phyloP scores from a whole-genome alignment of 2,329 filamentous ascomycete genomes.

The Pestalotiopsis sp. region DNA sequence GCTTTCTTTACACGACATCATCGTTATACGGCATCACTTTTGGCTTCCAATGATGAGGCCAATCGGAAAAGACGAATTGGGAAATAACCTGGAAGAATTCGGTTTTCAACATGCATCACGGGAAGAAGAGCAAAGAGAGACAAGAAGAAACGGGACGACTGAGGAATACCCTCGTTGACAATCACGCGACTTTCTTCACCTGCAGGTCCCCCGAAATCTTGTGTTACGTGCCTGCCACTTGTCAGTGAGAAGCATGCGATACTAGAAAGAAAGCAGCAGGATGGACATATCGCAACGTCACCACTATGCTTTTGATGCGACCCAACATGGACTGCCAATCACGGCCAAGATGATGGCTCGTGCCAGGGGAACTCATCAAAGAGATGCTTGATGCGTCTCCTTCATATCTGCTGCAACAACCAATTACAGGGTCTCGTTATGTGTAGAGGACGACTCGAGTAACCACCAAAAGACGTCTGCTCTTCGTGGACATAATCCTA shows the following conservation, averaged over 20 bases:
- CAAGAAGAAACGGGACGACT: not conserved
- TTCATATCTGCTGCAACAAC: too few species aligned
- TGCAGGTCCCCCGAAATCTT: not conserved
- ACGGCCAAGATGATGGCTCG: not conserved
- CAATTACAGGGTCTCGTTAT: too few species aligned
- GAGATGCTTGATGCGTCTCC: too few species aligned
- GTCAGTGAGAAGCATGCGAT: not conserved
- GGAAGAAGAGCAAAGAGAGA: not conserved
- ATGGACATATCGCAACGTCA: not conserved
- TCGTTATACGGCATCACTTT: not conserved
- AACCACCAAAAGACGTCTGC: not conserved
- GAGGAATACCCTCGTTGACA: not conserved
- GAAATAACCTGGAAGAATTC: not conserved
- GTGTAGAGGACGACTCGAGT: not conserved
- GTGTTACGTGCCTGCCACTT: not conserved
- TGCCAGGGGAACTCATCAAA: not conserved
- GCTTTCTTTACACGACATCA: not conserved
- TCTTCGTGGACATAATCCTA: not conserved
- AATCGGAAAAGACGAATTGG: not conserved
- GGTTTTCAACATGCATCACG: not conserved
- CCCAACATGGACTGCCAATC: not conserved
- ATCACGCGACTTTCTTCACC: not conserved
- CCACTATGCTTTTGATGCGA: not conserved
- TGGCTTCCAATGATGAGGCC: not conserved
- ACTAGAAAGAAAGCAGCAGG: not conserved